Conservation (phyloP, 1,284 basidiomycete species). For the Ganoderma boninense region DNA sequence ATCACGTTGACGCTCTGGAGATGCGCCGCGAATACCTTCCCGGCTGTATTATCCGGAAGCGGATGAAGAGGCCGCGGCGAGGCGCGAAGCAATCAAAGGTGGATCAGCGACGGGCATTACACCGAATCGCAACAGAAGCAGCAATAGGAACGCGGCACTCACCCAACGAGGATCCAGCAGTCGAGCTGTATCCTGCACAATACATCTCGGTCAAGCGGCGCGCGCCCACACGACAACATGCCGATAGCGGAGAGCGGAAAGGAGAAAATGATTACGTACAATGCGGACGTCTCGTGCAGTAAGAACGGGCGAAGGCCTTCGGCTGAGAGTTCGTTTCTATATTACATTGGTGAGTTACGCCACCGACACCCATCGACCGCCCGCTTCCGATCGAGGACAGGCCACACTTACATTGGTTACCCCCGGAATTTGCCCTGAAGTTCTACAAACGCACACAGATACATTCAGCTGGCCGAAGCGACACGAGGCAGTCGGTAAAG, state of each 20-base stretch:
- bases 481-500: neutral
- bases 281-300: slow-evolving; percentile 45
- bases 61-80: neutral
- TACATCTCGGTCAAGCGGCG: neutral
- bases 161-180: slow-evolving; percentile 44
- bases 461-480: neutral
- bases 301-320: slow-evolving; percentile 41
- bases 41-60: slow-evolving; percentile 30
- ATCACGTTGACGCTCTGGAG: slow-evolving; percentile 46
- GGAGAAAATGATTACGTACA: slow-evolving; percentile 32
- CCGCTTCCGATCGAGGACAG: neutral
- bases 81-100: neutral
- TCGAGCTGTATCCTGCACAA: slow-evolving; percentile 42
- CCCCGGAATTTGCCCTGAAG: slow-evolving; percentile 44
- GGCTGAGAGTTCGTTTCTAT: slow-evolving; percentile 44
- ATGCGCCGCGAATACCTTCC: slow-evolving; percentile 44
- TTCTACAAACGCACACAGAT: slow-evolving; percentile 30
- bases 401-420: slow-evolving; percentile 42
- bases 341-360: slow-evolving; percentile 5
- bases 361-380: slow-evolving; percentile 2
- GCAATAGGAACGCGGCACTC: slow-evolving; percentile 13
- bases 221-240: slow-evolving; percentile 24
- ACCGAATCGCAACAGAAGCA: neutral
- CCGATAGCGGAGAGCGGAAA: too few relatives aligned
- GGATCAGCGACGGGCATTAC: slow-evolving; percentile 11